Evolutionary conservation across 495 filamentous ascomycete species (phyloP), one percentile per base, ranked within the genome.

Genomic region (Xylaria bambusicola): DNA sequence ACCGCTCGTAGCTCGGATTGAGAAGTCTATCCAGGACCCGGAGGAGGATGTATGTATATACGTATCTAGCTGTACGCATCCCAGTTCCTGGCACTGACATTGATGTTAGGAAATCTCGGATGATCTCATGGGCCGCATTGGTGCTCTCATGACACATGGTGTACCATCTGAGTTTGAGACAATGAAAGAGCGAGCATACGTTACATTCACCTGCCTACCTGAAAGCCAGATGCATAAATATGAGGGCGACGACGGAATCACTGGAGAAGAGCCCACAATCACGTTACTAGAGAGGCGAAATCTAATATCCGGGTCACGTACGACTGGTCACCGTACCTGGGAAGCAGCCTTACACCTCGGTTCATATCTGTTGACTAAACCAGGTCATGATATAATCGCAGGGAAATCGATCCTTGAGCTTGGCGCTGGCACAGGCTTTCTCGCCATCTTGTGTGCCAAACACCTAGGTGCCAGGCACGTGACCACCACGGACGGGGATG

Each of bases 301-400:
- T 46, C 61, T 94, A 0, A 79, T 96, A 38, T 85, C 86, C 3
- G 81, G 83, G 0, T 78, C 81, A n/a, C 88, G 86, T 10, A 92
- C 84, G 0, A 95, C 91, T 0, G 91, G 91, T 0, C 81, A 88
- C 26, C 82, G 91, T 9, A 96, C 91, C 4, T 96, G 91, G 91
- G 91, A 93, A 75, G 91, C 88, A 2, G 86, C 90, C 3, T 73
- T 96, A 4, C 86, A 89, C 66, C 79, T 94, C 0, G 88, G 82
- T 3, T 79, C 86, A 3, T 93, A 85, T 63, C 77, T 91, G 6
- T 62, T 75, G 17, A 65, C 66, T 2, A 24, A 60, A 23, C 7
- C 45, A 31, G 57, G 56, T 49, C 56, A 56, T 54, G 56, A 62
- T 10, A 59, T 82, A 13, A 65, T 91, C 6, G 59, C 62, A 33